Evolutionary conservation across 1,284 basidiomycete genomes (phyloP).

Genomic region (Leccinum solheimii): DNA sequence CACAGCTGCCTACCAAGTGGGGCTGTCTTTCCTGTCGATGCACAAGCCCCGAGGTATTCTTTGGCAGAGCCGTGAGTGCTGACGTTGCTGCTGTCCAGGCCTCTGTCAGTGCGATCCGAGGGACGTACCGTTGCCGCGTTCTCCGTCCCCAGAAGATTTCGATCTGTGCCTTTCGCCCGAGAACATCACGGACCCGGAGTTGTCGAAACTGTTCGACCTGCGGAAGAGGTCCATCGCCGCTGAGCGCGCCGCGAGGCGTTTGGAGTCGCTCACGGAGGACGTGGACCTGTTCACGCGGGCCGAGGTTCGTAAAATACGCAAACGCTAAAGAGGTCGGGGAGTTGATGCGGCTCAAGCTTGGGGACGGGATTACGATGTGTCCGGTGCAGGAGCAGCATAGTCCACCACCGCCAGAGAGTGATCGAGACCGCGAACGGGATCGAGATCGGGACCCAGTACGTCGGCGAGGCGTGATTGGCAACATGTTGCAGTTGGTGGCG

Average conservation of each 20-base stretch:
- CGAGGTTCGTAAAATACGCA: conserved; percentile 46
- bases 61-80: conserved; percentile 49
- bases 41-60: conserved; percentile 90
- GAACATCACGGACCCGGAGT: conserved; percentile 42
- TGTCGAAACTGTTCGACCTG: conserved; percentile 40
- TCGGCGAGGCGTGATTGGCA: conserved; percentile 34
- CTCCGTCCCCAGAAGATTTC: conserved; percentile 48
- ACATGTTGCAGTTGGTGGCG: conserved; percentile 52
- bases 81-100: conserved; percentile 40
- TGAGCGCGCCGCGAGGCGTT: conserved; percentile 41
- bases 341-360: conserved; percentile 51
- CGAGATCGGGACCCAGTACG: conserved; percentile 21
- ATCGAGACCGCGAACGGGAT: conserved; percentile 9
- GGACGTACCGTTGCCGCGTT: conserved; percentile 42
- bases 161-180: conserved; percentile 39
- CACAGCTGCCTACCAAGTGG: conserved; percentile 89
- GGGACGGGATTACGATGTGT: conserved; percentile 22
- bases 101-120: conserved; percentile 29
- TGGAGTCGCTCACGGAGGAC: conserved; percentile 38
- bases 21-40: conserved; percentile 89
- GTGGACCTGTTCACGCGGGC: conserved; percentile 43
- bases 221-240: conserved; percentile 40
- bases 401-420: conserved; percentile 16
- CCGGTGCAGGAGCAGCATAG: conserved; percentile 22
- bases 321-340: conserved; percentile 50